These are phyloP conservation scores for Solanum stenotomum DNA, from an alignment of 257 asterid species.

Conservation along the genomic window DNA sequence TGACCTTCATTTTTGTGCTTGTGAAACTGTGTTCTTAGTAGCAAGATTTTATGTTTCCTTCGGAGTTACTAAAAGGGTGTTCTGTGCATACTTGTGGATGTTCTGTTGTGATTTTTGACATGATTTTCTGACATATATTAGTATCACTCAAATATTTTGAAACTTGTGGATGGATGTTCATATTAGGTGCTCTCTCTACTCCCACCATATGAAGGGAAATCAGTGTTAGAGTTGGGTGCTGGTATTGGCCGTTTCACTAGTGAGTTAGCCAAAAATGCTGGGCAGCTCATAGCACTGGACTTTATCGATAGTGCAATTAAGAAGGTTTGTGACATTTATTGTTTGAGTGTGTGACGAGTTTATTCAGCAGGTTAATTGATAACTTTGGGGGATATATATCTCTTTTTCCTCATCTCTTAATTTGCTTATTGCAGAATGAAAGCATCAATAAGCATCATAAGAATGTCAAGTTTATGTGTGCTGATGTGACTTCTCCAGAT, in stretches of 20 bases:
- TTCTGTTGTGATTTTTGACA: neutral
- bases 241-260: constrained; percentile 98
- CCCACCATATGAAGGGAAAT: constrained; percentile 74
- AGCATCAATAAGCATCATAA: constrained; percentile 50
- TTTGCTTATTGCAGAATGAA: constrained; percentile 52
- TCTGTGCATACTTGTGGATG: neutral
- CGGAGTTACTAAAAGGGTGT: neutral
- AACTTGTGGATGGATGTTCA: neutral
- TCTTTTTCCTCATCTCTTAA: neutral
- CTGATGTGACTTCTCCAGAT: constrained; percentile 84
- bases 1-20: neutral
- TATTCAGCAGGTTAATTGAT: neutral
- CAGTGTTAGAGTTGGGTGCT: constrained; percentile 93
- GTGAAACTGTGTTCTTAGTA: neutral
- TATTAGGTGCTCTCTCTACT: constrained; percentile 76
- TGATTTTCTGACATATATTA: neutral
- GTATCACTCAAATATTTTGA: neutral
- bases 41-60: neutral
- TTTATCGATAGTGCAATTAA: constrained; percentile 73
- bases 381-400: neutral
- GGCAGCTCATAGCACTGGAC: constrained; percentile 65
- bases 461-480: constrained; percentile 76
- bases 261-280: constrained; percentile 72
- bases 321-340: constrained; percentile 36
- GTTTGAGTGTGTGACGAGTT: neutral